Percentiles rank a stretch among this genome's conserved stretches.
phyloP scores from a whole-genome alignment of 352 stramenopile genomes.

The Salisapilia sapeloensis region DNA sequence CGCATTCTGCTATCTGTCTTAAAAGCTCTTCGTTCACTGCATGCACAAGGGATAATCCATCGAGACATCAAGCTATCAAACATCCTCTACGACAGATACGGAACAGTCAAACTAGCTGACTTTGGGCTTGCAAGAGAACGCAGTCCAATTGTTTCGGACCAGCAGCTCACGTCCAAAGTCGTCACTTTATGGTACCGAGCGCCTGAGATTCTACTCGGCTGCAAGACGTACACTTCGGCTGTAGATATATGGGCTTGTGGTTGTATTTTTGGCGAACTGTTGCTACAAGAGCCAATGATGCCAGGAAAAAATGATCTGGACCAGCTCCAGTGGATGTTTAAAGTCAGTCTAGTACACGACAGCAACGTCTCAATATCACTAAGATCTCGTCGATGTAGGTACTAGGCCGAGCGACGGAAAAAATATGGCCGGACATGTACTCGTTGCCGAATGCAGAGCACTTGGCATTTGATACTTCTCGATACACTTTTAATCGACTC shows the following conservation, averaged over 20 bases:
- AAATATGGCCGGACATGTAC: constrained; percentile 36
- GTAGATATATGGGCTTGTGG: constrained; percentile 85
- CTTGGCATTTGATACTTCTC: constrained; percentile 13
- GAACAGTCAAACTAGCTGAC: constrained; percentile 41
- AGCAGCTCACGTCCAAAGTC: constrained; percentile 62
- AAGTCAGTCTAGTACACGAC: constrained; percentile 6
- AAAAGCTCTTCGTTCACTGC: constrained; percentile 48
- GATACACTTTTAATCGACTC: constrained; percentile 21
- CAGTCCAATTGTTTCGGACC: constrained; percentile 60
- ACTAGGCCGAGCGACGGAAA: constrained; percentile 38
- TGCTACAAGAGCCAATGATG: constrained; percentile 37
- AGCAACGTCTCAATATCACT: neutral
- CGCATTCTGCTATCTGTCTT: constrained; percentile 84
- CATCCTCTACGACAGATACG: constrained; percentile 82
- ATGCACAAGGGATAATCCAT: constrained; percentile 73
- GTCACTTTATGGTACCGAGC: constrained; percentile 92
- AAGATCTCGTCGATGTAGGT: constrained; percentile 5
- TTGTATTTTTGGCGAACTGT: constrained; percentile 42
- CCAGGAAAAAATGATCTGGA: constrained; percentile 41
- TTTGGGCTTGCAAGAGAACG: constrained; percentile 37
- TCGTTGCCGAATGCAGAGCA: constrained; percentile 19
- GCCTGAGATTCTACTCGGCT: constrained; percentile 85
- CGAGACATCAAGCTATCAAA: constrained; percentile 93
- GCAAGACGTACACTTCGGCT: constrained; percentile 64
- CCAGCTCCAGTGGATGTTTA: constrained; percentile 59